Conservation (phyloP, 2,329 filamentous ascomycete genomes). For the Aspergillus sp. region DNA sequence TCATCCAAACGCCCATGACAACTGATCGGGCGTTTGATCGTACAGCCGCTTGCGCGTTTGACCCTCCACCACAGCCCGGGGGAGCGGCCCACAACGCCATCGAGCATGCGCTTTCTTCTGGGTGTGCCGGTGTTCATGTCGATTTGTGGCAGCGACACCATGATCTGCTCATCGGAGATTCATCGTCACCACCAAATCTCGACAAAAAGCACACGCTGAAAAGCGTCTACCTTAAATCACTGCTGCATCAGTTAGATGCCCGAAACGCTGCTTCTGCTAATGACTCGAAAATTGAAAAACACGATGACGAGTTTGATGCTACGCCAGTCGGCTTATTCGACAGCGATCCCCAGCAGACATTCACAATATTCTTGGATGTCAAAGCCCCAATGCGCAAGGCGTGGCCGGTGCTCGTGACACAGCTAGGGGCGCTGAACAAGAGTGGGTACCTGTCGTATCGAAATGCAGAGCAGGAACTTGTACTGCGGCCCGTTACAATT, state of each 20-base stretch:
- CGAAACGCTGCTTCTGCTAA: conserved; percentile 4
- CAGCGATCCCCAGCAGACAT: conserved; percentile 13
- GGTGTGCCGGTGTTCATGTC: conserved; percentile 28
- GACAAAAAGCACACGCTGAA: conserved; percentile 19
- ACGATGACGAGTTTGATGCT: background rate
- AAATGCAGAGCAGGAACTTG: conserved; percentile 17
- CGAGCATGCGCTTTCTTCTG: conserved; percentile 20
- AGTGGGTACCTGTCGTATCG: conserved; percentile 25
- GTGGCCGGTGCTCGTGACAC: conserved; percentile 20
- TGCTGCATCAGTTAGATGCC: conserved; percentile 19
- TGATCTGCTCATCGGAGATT: conserved; percentile 23
- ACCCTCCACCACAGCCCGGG: conserved; percentile 15
- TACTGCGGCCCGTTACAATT: conserved; percentile 24
- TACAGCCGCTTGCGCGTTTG: conserved; percentile 22
- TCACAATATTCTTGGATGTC: conserved; percentile 26
- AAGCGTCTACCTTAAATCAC: conserved; percentile 22
- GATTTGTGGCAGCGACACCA: conserved; percentile 26
- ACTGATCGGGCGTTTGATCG: conserved; percentile 9
- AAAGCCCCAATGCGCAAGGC: conserved; percentile 16
- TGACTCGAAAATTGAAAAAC: background rate
- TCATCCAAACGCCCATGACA: conserved; percentile 13
- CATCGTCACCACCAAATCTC: background rate
- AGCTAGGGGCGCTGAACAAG: conserved; percentile 21
- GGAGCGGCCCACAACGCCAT: conserved; percentile 23
- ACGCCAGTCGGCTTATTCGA: conserved; percentile 11